A percentile compares a stretch with the other conserved stretches of the same genome.
These are phyloP conservation scores for Tricholoma hemisulphureum DNA, from an alignment of 768 basidiomycete species.

Conservation along the genomic window DNA sequence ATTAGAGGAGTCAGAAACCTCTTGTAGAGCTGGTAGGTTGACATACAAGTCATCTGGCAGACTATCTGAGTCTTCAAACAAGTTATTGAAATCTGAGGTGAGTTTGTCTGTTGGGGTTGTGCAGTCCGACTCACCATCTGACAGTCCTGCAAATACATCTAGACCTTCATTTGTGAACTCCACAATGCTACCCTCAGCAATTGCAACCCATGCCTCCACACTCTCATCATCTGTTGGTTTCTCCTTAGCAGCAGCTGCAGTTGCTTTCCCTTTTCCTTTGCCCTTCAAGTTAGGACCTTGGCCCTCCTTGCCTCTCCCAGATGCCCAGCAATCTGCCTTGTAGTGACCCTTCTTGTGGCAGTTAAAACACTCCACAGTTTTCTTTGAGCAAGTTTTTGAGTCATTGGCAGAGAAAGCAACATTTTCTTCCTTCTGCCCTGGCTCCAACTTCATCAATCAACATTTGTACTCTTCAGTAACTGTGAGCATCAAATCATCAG, in stretches of 20 bases:
- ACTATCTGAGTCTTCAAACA: not conserved
- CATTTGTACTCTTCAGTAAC: slow-evolving; percentile 28
- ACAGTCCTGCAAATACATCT: not conserved
- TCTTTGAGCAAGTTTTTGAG: slow-evolving; percentile 11
- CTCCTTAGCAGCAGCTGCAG: slow-evolving; percentile 1
- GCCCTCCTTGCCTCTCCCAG: slow-evolving; percentile 22
- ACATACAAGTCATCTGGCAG: not conserved
- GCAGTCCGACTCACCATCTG: not conserved
- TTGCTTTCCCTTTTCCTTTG: slow-evolving; percentile 10
- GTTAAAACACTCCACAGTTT: slow-evolving; percentile 25
- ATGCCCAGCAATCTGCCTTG: slow-evolving; percentile 21
- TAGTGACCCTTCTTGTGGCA: slow-evolving; percentile 27
- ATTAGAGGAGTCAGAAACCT: not conserved
- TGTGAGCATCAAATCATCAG: slow-evolving; percentile 21
- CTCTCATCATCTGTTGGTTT: slow-evolving; percentile 13
- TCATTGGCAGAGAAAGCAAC: slow-evolving; percentile 18
- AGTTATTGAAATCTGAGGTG: not conserved
- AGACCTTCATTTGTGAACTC: slow-evolving; percentile 1
- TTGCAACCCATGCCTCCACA: not conserved
- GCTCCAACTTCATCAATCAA: slow-evolving; percentile 13
- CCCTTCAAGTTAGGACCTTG: slow-evolving; percentile 14
- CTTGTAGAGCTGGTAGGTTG: not conserved
- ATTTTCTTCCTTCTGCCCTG: slow-evolving; percentile 24
- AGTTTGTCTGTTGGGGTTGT: not conserved
- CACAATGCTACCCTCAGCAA: not conserved